Base-by-base conservation (phyloP, 2,329 filamentous ascomycete genomes). In the Sporothrix curviconia region DNA sequence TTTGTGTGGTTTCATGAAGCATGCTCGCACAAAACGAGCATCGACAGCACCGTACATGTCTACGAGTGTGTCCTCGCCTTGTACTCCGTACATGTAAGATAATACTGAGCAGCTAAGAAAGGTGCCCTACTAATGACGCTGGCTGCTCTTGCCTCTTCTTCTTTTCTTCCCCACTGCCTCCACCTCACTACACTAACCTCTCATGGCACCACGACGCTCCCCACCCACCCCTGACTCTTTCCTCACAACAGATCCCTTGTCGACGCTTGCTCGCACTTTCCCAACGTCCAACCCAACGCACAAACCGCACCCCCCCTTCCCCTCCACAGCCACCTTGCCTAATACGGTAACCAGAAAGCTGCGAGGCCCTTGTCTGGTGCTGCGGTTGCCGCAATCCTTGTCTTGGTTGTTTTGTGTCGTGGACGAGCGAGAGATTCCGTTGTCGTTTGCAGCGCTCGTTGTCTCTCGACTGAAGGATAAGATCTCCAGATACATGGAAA, bases 291-390 rank as follows among this genome's bases (percentile, higher is more conserved):
- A 40, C 42, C n/a, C 17, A 40, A 37, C 49, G 14, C 56, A 34
- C n/a, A 36, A 49, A 12, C 34, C 22, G 19, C 50, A 19, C 50
- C 17, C 25, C 32, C 37, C 36, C n/a, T 34, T 46, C 47, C 32
- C 42, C 40, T 46, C 42, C 57, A 50, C 54, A 60, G 56, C 56
- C 60, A 59, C 60, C 54, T 54, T 60, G 34, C 59, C 59, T 24
- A 51, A 50, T 59, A 17, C 14, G 46, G 60, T 34, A 60, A 56
- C 43, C 43, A 56, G 19, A 50, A 37, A 54, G 46, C 36, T 55
- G 49, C 34, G 19, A 34, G 25, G 28, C 19, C 17, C 32, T 47
- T 46, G 42, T 15, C 30, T 51, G 58, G 49, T 46, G 39, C 54
- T 56, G 43, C 44, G 24, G 49, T 34, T 57, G 54, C 58, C 55